Evolutionary conservation across 768 basidiomycete genomes (phyloP).

Genomic region (Naganishia randhawae): DNA sequence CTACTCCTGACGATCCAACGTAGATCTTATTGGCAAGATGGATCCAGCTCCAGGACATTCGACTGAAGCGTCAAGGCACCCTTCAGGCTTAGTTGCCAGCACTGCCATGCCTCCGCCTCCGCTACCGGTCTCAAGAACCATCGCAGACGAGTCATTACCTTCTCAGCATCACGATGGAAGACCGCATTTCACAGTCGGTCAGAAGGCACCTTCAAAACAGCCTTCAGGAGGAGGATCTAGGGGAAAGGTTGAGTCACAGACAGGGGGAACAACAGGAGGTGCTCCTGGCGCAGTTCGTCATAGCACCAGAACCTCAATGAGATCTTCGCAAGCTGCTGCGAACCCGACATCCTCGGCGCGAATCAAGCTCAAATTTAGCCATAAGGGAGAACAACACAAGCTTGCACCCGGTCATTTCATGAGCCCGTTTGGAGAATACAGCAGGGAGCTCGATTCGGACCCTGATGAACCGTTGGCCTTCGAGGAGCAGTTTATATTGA

Average conservation of each 20-base stretch:
- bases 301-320: neutral
- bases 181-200: neutral
- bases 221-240: neutral
- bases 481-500: slow-evolving; percentile 92
- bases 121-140: neutral
- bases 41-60: slow-evolving; percentile 2
- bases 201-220: slow-evolving; percentile 18
- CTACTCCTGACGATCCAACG: neutral
- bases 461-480: slow-evolving; percentile 85
- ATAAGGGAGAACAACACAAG: slow-evolving; percentile 27
- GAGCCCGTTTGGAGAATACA: slow-evolving; percentile 86
- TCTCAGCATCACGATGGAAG: neutral
- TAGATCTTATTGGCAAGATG: neutral
- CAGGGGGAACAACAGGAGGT: neutral
- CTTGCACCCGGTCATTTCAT: slow-evolving; percentile 46
- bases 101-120: slow-evolving; percentile 12
- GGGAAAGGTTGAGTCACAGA: neutral
- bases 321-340: neutral
- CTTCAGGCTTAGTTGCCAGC: neutral
- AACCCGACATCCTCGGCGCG: slow-evolving; percentile 9
- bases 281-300: neutral
- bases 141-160: neutral
- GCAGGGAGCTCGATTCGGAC: slow-evolving; percentile 90
- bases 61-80: slow-evolving; percentile 11
- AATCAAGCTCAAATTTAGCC: slow-evolving; percentile 28